phyloP scores from a whole-genome alignment of 1,139 yeast genomes.

The Lodderomyces metapsilosis region DNA sequence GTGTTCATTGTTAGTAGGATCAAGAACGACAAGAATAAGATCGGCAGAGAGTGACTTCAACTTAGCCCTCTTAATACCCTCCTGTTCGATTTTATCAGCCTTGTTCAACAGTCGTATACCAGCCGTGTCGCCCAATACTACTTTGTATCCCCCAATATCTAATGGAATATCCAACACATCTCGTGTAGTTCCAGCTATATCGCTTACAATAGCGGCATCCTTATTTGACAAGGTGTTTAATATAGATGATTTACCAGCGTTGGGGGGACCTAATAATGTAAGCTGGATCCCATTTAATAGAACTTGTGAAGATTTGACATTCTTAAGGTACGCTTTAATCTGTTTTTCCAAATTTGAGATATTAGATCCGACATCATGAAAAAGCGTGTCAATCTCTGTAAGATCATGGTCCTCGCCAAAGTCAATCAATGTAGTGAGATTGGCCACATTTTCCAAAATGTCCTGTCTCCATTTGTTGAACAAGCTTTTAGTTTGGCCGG shows the following conservation, averaged over 20 bases:
- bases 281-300: conserved; percentile 72
- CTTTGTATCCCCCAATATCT: conserved; percentile 81
- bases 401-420: conserved; percentile 94
- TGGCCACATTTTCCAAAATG: conserved; percentile 66
- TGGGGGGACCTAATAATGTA: conserved; percentile 85
- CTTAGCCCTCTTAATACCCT: conserved; percentile 82
- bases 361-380: conserved; percentile 47
- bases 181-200: conserved; percentile 91
- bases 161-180: conserved; percentile 81
- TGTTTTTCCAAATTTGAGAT: conserved; percentile 43
- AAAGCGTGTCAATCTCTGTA: conserved; percentile 54
- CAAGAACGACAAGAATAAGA: conserved; percentile 49
- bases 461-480: conserved; percentile 68
- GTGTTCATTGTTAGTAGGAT: conserved; percentile 8
- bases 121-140: conserved; percentile 88
- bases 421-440: conserved; percentile 85
- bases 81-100: conserved; percentile 65
- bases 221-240: conserved; percentile 70
- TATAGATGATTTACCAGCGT: conserved; percentile 92
- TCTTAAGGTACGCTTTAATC: conserved; percentile 47
- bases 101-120: conserved; percentile 63
- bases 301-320: conserved; percentile 60
- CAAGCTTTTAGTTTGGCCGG: conserved; percentile 58
- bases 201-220: conserved; percentile 90
- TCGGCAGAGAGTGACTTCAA: conserved; percentile 58